These are phyloP conservation scores for Entomortierella chlamydospora DNA, from an alignment of 192 early-diverging fungal genomes.

Conservation along the genomic window DNA sequence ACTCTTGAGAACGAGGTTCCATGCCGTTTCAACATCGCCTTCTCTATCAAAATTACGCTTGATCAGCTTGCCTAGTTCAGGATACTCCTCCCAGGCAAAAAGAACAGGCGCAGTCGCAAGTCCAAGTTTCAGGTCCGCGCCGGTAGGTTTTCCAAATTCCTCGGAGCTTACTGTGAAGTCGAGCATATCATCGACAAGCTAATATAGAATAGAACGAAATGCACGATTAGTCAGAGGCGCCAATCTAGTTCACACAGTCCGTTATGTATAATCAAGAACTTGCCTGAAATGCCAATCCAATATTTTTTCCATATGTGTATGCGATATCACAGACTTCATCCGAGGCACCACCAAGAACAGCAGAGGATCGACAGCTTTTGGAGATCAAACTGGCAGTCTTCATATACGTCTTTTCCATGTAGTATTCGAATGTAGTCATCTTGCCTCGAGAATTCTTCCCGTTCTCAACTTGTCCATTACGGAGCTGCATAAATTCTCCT, in stretches of 20 bases:
- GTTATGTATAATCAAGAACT: not conserved
- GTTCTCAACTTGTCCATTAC: constrained; percentile 51
- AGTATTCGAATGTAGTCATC: constrained; percentile 84
- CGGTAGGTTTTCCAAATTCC: constrained; percentile 90
- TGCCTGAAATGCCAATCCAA: constrained; percentile 96
- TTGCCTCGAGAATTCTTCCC: constrained; percentile 16
- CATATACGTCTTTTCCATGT: constrained; percentile 94
- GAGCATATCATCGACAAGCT: constrained; percentile 91
- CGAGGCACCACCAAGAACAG: constrained; percentile 84
- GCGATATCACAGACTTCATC: constrained; percentile 80
- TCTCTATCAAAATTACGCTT: constrained; percentile 84
- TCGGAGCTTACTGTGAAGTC: constrained; percentile 85
- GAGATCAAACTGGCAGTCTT: constrained; percentile 97
- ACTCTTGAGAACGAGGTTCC: constrained; percentile 81
- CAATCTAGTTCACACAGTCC: not conserved
- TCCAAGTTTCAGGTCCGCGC: constrained; percentile 90
- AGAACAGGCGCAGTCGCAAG: constrained; percentile 95
- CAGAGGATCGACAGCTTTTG: constrained; percentile 88
- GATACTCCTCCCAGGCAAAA: constrained; percentile 90
- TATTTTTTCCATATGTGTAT: constrained; percentile 88
- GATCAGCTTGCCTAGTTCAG: constrained; percentile 85
- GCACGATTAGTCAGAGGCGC: too few species aligned
- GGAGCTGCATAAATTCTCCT: constrained; percentile 97
- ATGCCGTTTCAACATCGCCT: constrained; percentile 84
- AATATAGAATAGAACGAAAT: not conserved